A percentile compares a stretch with the other conserved stretches of the same genome.
These are phyloP conservation scores for Emmonsia crescens DNA, from an alignment of 2,329 filamentous ascomycete genomes.

Conservation along the genomic window DNA sequence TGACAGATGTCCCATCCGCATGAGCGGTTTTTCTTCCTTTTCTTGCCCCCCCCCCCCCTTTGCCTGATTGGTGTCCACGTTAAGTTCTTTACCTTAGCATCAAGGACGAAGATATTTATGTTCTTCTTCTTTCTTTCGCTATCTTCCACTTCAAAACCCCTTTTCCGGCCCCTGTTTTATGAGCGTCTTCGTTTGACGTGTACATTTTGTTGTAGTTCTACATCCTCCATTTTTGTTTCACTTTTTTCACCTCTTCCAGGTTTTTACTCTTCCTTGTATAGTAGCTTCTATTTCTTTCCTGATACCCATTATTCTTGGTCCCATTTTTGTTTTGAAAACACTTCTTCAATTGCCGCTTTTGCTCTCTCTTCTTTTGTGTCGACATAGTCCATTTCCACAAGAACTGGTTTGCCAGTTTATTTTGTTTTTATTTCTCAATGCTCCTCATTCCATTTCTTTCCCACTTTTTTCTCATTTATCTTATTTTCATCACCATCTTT, in stretches of 20 bases:
- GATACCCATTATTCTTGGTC: constrained; percentile 7
- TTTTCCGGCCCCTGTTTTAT: not conserved
- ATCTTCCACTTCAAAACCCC: not conserved
- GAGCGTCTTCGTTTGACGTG: not conserved
- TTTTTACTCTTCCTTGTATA: not conserved
- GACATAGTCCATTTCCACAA: not conserved
- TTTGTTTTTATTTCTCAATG: not conserved
- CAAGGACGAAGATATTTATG: not conserved
- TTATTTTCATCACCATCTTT: constrained; percentile 3
- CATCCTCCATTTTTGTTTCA: not conserved
- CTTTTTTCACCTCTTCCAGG: not conserved
- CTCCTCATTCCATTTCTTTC: not conserved
- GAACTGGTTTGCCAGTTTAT: not conserved
- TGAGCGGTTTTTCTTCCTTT: constrained; percentile 3
- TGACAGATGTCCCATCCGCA: constrained; percentile 11
- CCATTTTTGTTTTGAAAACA: not conserved
- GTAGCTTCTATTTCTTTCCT: not conserved
- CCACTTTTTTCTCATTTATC: too few species aligned
- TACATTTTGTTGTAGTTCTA: not conserved
- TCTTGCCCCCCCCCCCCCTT: constrained; percentile 15
- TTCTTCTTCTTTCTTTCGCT: not conserved
- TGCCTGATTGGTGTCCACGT: not conserved
- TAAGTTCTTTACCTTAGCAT: not conserved
- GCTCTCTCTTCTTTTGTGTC: not conserved
- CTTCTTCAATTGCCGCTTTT: constrained; percentile 11